Conservation (phyloP, 164 flowering plant species). For the Macadamia tetraphylla region DNA sequence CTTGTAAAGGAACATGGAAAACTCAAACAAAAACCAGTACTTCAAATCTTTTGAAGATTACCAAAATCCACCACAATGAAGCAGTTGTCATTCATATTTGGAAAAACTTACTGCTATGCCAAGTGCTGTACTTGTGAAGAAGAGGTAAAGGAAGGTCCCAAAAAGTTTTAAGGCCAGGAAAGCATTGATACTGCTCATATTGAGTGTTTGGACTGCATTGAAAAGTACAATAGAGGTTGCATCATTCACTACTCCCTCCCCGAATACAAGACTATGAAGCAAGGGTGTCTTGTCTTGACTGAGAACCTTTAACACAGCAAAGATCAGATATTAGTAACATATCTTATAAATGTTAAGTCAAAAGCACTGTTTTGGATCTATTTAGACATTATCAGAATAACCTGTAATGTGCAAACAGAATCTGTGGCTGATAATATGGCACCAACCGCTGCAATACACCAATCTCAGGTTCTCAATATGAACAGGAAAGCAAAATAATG, state of each 20-base stretch:
- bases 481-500: background rate
- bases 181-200: conserved; percentile 30
- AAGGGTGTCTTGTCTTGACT: conserved; percentile 65
- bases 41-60: too few relatives aligned
- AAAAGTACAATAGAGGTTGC: conserved; percentile 67
- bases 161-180: conserved; percentile 35
- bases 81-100: background rate
- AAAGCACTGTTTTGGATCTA: background rate
- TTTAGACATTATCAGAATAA: conserved; percentile 6
- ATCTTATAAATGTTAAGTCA: conserved; percentile 2
- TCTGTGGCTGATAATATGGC: conserved; percentile 64
- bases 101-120: conserved; percentile 46
- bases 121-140: conserved; percentile 54
- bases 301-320: conserved; percentile 40
- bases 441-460: conserved; percentile 45
- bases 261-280: conserved; percentile 61
- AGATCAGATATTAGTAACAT: background rate
- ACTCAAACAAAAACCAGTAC: too few relatives aligned
- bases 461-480: conserved; percentile 5
- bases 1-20: background rate
- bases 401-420: conserved; percentile 64
- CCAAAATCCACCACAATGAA: too few relatives aligned
- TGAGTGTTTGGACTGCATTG: conserved; percentile 50
- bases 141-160: conserved; percentile 56
- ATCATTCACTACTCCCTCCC: conserved; percentile 72